Evolutionary conservation across 2,329 filamentous ascomycete species (phyloP), one percentile per base, ranked within the genome.

Genomic region (Hypoxylon sp.): DNA sequence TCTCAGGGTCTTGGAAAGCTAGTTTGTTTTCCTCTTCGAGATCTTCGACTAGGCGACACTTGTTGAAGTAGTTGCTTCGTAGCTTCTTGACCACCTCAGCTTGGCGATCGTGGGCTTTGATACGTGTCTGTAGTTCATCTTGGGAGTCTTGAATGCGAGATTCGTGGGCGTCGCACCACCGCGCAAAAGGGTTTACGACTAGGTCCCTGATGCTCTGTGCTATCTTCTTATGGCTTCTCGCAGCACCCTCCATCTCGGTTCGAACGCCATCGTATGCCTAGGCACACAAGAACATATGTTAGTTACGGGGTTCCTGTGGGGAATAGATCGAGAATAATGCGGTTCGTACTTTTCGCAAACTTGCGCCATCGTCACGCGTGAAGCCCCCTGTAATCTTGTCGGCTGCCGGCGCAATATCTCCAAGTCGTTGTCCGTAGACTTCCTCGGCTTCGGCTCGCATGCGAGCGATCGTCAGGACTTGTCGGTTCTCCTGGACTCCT

Each of bases 21-120:
- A 99, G 88, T 82, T 99, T 98, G 81, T 98, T 97, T 84, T 99
- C 97, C 82, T 99, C 96, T 80, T 99, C 96, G 68, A 98, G 84
- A 78, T 99, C 96, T 79, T 99, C 97, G 6, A 98, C 92, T 69
- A 98, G 85, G 55, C 97, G 91, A 80, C 96, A 99, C 83, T 98
- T 99, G 85, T 98, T 99, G 87, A 98, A 98, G 82, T 99, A 99
- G 75, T 93, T 92, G 81, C 93, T 97, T 72, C 96, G 90, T 75
- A 98, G 88, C 83, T 98, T 98, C 86, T 94, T 94, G 69, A 97
- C 94, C 20, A 88, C 81, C 70, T 99, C 96, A 65, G 92, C 91
- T 81, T 99, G 97, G 73, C 92, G 93, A 79, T 97, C 94, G 80
- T 98, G 94, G 69, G 92, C 88, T 84, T 97, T 98, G 82, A 98